Percentiles rank a stretch among this genome's conserved stretches.
Evolutionary conservation across 768 basidiomycete genomes (phyloP).

Genomic region (Kwoniella botswanensis): DNA sequence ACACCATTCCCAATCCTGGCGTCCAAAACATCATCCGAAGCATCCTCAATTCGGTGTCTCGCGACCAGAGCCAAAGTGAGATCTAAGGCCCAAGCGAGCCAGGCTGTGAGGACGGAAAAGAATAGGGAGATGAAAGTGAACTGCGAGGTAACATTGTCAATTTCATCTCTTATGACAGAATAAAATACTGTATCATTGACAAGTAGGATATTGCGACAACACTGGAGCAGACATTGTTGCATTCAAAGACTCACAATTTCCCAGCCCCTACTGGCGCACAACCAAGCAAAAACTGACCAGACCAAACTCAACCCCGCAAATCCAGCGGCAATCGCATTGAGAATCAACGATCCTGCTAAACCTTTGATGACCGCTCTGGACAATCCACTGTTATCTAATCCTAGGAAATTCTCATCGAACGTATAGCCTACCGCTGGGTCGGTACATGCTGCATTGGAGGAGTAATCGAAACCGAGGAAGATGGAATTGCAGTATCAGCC

Average conservation of each 20-base stretch:
- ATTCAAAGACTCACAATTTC: slow-evolving; percentile 41
- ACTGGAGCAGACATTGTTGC: too few species aligned
- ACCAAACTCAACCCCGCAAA: slow-evolving; percentile 44
- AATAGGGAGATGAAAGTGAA: slow-evolving; percentile 44
- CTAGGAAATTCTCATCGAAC: slow-evolving; percentile 65
- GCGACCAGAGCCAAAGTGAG: slow-evolving; percentile 41
- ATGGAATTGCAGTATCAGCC: too few species aligned
- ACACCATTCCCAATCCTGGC: slow-evolving; percentile 45
- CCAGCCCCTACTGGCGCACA: slow-evolving; percentile 34
- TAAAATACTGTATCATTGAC: background rate
- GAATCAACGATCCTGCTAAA: slow-evolving; percentile 35
- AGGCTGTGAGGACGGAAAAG: slow-evolving; percentile 31
- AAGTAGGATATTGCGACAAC: too few species aligned
- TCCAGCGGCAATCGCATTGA: slow-evolving; percentile 48
- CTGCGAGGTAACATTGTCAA: slow-evolving; percentile 4
- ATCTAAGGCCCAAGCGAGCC: slow-evolving; percentile 46
- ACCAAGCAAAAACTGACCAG: slow-evolving; percentile 51
- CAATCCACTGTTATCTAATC: slow-evolving; percentile 58
- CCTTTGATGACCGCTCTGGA: slow-evolving; percentile 29
- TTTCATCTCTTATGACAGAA: too few species aligned
- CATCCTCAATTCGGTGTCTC: slow-evolving; percentile 33
- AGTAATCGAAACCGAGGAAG: slow-evolving; percentile 61
- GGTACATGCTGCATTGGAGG: slow-evolving; percentile 63
- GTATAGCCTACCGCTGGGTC: slow-evolving; percentile 73
- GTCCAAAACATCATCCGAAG: slow-evolving; percentile 23